phyloP scores from a whole-genome alignment of 352 stramenopile genomes.

The Poterioochromonas sp. region DNA sequence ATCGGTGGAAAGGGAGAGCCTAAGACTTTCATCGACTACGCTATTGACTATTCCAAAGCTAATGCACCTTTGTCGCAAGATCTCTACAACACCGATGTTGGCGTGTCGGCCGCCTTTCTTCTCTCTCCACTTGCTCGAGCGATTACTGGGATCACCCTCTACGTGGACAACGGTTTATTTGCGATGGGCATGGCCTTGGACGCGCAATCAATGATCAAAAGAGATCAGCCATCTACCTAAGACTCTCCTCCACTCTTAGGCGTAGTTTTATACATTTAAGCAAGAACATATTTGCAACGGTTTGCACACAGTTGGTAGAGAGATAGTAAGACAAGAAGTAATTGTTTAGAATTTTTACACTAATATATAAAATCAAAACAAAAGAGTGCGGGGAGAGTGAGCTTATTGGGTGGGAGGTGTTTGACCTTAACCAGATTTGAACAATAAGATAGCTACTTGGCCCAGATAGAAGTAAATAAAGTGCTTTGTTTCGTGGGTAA shows the following conservation, averaged over 20 bases:
- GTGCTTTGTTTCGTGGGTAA: conserved; percentile 55
- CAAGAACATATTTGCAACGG: background rate
- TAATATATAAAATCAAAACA: too few species aligned
- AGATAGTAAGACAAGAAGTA: background rate
- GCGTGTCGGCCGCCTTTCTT: conserved; percentile 62
- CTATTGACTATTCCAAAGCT: conserved; percentile 72
- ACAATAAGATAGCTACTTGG: conserved; percentile 58
- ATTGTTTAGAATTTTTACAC: too few species aligned
- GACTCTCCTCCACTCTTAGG: too few species aligned
- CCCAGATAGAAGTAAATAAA: conserved; percentile 69
- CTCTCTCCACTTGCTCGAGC: conserved; percentile 57
- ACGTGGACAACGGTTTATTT: conserved; percentile 73
- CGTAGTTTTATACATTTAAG: background rate
- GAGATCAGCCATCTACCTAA: too few species aligned
- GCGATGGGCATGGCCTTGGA: conserved; percentile 71
- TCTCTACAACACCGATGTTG: conserved; percentile 73
- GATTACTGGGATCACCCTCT: conserved; percentile 50
- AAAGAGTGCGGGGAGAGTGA: background rate
- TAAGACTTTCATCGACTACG: conserved; percentile 75
- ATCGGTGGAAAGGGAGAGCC: conserved; percentile 50
- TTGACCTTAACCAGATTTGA: conserved; percentile 53
- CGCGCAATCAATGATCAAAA: too few species aligned
- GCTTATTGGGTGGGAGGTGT: background rate
- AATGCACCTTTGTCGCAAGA: conserved; percentile 61
- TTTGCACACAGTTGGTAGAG: background rate